Conservation (phyloP, 768 basidiomycete genomes). For the Suillus cothurnatus region DNA sequence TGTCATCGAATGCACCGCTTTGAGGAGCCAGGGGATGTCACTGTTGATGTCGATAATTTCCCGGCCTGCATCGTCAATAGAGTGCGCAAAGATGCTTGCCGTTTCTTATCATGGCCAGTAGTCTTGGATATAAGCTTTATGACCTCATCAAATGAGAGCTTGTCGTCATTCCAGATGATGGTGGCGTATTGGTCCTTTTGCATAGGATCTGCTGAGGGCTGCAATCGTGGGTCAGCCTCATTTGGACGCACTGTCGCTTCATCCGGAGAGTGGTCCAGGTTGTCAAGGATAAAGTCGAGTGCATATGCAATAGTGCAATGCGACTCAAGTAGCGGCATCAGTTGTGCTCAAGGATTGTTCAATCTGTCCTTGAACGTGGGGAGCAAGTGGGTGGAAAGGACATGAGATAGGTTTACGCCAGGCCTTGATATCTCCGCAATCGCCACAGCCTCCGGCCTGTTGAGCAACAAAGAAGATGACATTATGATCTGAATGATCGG, state of each 20-base stretch:
- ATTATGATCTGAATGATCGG: slow-evolving; percentile 84
- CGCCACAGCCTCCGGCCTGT: slow-evolving; percentile 91
- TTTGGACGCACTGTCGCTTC: slow-evolving; percentile 67
- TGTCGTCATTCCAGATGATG: slow-evolving; percentile 96
- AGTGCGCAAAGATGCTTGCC: slow-evolving; percentile 54
- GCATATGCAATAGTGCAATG: slow-evolving; percentile 70
- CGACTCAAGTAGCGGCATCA: slow-evolving; percentile 44
- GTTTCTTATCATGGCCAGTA: slow-evolving; percentile 55
- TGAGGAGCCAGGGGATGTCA: slow-evolving; percentile 55
- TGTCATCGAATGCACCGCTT: slow-evolving; percentile 75
- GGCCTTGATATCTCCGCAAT: slow-evolving; percentile 90
- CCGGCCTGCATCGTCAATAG: slow-evolving; percentile 81
- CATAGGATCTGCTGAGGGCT: slow-evolving; percentile 78
- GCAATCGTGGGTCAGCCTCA: slow-evolving; percentile 70
- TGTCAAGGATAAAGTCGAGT: slow-evolving; percentile 82
- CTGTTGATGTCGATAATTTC: slow-evolving; percentile 80
- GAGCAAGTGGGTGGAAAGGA: slow-evolving; percentile 68
- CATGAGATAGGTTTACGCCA: slow-evolving; percentile 75
- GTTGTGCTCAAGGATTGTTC: slow-evolving; percentile 18
- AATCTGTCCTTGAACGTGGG: slow-evolving; percentile 23
- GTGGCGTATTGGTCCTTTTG: slow-evolving; percentile 80
- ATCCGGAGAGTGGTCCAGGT: slow-evolving; percentile 79
- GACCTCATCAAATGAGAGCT: slow-evolving; percentile 91
- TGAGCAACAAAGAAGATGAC: slow-evolving; percentile 92
- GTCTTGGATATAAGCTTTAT: slow-evolving; percentile 67